Evolutionary conservation across 2,329 filamentous ascomycete species (phyloP).

Genomic region (Fusarium penzigii): DNA sequence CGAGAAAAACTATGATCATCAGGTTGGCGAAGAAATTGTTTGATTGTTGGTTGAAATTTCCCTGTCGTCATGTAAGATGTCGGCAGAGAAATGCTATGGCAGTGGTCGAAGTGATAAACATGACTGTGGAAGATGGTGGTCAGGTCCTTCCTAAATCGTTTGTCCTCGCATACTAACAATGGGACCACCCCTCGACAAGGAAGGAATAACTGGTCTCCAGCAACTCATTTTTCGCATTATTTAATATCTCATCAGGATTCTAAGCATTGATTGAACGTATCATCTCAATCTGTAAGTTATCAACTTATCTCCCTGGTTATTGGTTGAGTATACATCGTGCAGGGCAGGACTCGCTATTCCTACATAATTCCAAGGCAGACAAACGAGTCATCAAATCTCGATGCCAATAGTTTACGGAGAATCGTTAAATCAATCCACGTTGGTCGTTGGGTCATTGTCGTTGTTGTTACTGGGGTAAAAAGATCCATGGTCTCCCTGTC

Average conservation of each 20-base stretch:
- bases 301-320: background rate
- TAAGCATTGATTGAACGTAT: too few species aligned
- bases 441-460: background rate
- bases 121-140: slow-evolving; percentile 1
- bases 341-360: background rate
- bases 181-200: too few species aligned
- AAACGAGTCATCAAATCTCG: background rate
- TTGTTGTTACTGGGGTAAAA: background rate
- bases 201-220: too few species aligned
- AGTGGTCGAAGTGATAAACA: slow-evolving; percentile 5
- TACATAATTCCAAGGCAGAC: background rate
- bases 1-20: too few species aligned
- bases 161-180: slow-evolving; percentile 4
- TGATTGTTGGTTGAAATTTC: too few species aligned
- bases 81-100: background rate
- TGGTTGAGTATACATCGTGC: background rate
- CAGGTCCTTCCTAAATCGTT: slow-evolving; percentile 1
- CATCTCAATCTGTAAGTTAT: too few species aligned
- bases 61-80: too few species aligned
- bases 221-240: background rate
- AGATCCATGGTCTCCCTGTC: background rate
- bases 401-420: background rate
- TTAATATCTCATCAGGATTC: background rate
- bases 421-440: background rate
- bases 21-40: too few species aligned